These are phyloP conservation scores for Alternaria triticina DNA, from an alignment of 2,329 filamentous ascomycete species.

Conservation along the genomic window DNA sequence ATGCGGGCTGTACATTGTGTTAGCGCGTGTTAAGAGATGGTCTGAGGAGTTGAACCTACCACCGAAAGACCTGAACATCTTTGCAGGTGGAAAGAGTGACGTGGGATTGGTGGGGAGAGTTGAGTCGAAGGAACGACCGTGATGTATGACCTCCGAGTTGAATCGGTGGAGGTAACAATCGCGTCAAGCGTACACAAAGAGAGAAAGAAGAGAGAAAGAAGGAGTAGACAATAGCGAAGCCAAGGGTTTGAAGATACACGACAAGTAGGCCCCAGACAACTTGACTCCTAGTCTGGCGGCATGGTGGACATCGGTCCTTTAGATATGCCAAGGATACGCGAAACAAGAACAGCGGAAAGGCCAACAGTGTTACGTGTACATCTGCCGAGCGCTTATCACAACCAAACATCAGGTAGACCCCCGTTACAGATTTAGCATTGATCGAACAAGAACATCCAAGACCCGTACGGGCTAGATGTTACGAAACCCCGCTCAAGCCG, in stretches of 20 bases:
- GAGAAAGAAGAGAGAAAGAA: neutral
- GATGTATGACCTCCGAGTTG: conserved; percentile 15
- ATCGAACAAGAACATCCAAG: neutral
- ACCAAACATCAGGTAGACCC: neutral
- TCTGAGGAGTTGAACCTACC: conserved; percentile 10
- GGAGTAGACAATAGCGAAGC: neutral
- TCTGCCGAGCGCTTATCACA: conserved; percentile 8
- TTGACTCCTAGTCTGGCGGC: neutral
- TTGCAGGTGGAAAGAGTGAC: neutral
- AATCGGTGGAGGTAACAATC: conserved; percentile 11
- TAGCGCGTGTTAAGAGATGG: neutral
- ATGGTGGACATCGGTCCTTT: conserved; percentile 4
- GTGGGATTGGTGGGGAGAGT: neutral
- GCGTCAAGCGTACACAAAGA: conserved; percentile 4
- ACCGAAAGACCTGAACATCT: conserved; percentile 31
- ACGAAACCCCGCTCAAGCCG: conserved; percentile 2
- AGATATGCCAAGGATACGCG: conserved; percentile 10
- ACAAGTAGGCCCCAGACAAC: conserved; percentile 1
- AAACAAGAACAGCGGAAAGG: conserved; percentile 11
- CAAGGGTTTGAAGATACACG: neutral
- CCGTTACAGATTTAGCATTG: conserved; percentile 2
- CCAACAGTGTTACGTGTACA: conserved; percentile 10
- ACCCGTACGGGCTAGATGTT: neutral
- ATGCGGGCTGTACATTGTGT: conserved; percentile 24
- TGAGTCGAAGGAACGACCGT: conserved; percentile 3